Evolutionary conservation across 1,284 basidiomycete genomes (phyloP), one percentile per base, ranked within the genome.

Genomic region (Melanopsichium pennsylvanicum): DNA sequence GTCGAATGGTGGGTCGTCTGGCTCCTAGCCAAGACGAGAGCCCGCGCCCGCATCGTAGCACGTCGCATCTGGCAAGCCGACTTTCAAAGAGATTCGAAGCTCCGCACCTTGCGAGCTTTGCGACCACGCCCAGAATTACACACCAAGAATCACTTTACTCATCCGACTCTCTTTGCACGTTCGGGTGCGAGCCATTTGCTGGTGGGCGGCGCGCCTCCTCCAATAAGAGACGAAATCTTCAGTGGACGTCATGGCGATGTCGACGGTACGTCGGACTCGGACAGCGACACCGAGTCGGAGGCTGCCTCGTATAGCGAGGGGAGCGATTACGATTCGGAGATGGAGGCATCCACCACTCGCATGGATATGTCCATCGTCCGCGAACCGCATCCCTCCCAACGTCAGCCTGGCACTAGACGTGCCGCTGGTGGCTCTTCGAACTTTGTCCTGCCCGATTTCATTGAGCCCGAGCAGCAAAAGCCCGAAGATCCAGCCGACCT

Each of bases 111-210:
- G 66, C 45, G 55, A 18, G 49, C 55, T 1, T 39, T 72, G 18
- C 57, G 56, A 11, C 66, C 66, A 3, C 60, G 54, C 3, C 54
- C 63, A 19, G 57, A 61, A 43, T 51, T 60, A 25, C 44, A 62
- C 32, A 60, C 66, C 32, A 72, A 62, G 35, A 68, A 72, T 38
- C 70, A 73, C 41, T 73, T 73, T 25, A 68, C 55, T 0, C 71
- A 73, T 25, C 71, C 71, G 4, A 66, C 70, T 11, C 59, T 73
- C 45, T 73, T 68, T 48, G 71, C 71, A 10, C 48, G 71, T 11
- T 70, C 67, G 0, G 64, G 64, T 16, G 68, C 68, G 7, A 62
- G 50, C 9, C 51, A 73, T 32, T 29, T 73, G 23, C 55, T 73
- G 26, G 32, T 73, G 12, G 71, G 68, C 6, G 58, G 54, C 16